Percentiles rank a stretch among this genome's conserved stretches.
phyloP scores from a whole-genome alignment of 2,329 filamentous ascomycete genomes.

The Pseudomassariella vexata region DNA sequence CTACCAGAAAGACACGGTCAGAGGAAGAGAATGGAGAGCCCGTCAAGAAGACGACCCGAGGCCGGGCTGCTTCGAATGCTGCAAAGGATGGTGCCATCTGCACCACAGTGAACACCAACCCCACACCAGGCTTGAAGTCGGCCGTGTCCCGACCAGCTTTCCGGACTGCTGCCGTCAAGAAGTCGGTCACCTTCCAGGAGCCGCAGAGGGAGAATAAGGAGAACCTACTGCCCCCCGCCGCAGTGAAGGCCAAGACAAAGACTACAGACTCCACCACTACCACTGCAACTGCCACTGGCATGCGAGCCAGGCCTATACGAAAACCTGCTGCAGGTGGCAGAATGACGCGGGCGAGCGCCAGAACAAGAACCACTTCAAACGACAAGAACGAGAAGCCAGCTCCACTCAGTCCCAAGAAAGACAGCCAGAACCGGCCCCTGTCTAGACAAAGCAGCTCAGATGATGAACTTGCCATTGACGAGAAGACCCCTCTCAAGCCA shows the following conservation, averaged over 20 bases:
- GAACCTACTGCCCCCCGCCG: conserved; percentile 41
- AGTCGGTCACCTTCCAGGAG: conserved; percentile 58
- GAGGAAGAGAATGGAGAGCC: conserved; percentile 21
- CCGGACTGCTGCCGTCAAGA: conserved; percentile 33
- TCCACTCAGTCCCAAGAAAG: conserved; percentile 60
- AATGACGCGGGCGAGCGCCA: conserved; percentile 29
- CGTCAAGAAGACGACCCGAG: conserved; percentile 29
- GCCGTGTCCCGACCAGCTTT: conserved; percentile 27
- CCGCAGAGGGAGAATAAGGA: conserved; percentile 66
- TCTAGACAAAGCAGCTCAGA: conserved; percentile 46
- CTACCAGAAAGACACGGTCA: conserved; percentile 20
- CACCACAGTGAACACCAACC: conserved; percentile 24
- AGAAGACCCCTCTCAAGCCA: conserved; percentile 44
- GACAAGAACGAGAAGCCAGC: conserved; percentile 34
- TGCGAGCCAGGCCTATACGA: conserved; percentile 43
- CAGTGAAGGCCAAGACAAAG: conserved; percentile 25
- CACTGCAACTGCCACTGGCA: conserved; percentile 25
- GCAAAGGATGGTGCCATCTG: conserved; percentile 34
- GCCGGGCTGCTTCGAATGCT: conserved; percentile 24
- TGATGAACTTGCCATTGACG: conserved; percentile 51
- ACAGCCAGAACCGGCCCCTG: conserved; percentile 46
- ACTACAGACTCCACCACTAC: conserved; percentile 19
- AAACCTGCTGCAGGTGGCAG: conserved; percentile 31
- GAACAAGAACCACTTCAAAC: conserved; percentile 21
- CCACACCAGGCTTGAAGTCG: conserved; percentile 32